phyloP scores from a whole-genome alignment of 1,284 basidiomycete genomes.

The Tausonia pullulans region DNA sequence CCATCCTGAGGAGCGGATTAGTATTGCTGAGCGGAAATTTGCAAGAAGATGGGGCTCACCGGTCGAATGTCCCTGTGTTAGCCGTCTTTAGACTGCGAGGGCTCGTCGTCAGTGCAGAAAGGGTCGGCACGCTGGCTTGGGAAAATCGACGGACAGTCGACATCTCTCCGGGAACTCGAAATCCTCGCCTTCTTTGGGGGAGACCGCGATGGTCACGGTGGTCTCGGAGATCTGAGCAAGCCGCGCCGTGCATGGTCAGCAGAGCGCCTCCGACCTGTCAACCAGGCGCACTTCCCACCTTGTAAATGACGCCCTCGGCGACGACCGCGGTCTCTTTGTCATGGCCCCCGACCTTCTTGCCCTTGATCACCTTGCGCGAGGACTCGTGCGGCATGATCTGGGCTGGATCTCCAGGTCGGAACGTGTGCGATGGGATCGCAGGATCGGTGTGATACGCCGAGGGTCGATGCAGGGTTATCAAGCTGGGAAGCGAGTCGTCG shows the following conservation, averaged over 20 bases:
- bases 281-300: neutral
- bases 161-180: slow-evolving; percentile 72
- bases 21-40: neutral
- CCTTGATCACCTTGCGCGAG: neutral
- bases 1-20: slow-evolving; percentile 50
- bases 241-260: too few relatives aligned
- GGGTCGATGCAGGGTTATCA: slow-evolving; percentile 9
- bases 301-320: slow-evolving; percentile 13
- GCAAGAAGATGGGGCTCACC: slow-evolving; percentile 39
- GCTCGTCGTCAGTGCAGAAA: neutral
- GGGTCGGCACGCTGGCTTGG: neutral
- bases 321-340: neutral
- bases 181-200: slow-evolving; percentile 46
- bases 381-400: slow-evolving; percentile 10
- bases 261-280: too few relatives aligned
- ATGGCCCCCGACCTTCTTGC: neutral
- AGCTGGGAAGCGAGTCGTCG: neutral
- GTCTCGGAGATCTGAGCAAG: slow-evolving; percentile 54
- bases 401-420: slow-evolving; percentile 14
- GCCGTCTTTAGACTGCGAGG: slow-evolving; percentile 61
- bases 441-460: slow-evolving; percentile 10
- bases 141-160: slow-evolving; percentile 40
- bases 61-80: slow-evolving; percentile 81
- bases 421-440: slow-evolving; percentile 6
- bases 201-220: slow-evolving; percentile 59